Conservation (phyloP, 345 rosid species). For the Chamaenerion angustifolium region DNA sequence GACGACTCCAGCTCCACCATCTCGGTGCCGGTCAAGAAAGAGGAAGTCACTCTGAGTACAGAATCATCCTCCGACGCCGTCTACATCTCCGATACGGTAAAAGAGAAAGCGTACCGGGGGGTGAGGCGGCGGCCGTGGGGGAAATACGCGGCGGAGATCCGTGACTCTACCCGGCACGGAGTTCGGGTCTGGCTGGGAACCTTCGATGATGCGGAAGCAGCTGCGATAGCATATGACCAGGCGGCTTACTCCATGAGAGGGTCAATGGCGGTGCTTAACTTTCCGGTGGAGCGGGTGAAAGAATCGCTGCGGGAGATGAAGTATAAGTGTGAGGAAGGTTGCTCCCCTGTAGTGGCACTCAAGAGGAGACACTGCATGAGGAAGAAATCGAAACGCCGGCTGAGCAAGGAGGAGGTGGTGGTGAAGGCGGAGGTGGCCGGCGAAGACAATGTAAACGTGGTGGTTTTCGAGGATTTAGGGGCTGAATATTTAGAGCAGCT, state of each 20-base stretch:
- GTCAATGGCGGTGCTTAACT: conserved; percentile 32
- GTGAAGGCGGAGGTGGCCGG: conserved; percentile 8
- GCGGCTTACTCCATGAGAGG: conserved; percentile 47
- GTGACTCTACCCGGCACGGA: conserved; percentile 46
- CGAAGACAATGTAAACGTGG: conserved; percentile 13
- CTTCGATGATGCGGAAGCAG: conserved; percentile 41
- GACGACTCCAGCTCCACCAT: conserved; percentile 18
- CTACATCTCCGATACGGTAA: neutral
- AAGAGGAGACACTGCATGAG: conserved; percentile 31
- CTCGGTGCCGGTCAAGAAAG: conserved; percentile 12
- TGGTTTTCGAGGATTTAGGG: conserved; percentile 45
- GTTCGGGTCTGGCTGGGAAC: conserved; percentile 55
- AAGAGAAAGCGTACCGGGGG: conserved; percentile 31
- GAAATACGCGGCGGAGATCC: conserved; percentile 47
- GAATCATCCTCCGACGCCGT: conserved; percentile 5
- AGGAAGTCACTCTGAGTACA: conserved; percentile 11
- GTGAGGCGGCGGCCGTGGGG: conserved; percentile 52
- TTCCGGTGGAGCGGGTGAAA: conserved; percentile 24
- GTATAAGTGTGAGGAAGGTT: conserved; percentile 14
- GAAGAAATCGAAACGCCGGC: conserved; percentile 14
- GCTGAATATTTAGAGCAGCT: conserved; percentile 41
- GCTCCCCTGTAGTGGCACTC: conserved; percentile 33
- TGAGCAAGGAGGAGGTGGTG: conserved; percentile 17
- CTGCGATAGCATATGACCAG: conserved; percentile 52
- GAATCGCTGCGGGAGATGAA: conserved; percentile 26